Base-by-base conservation (phyloP, 2,329 filamentous ascomycete genomes). In the Colletotrichum tamarilloi region DNA sequence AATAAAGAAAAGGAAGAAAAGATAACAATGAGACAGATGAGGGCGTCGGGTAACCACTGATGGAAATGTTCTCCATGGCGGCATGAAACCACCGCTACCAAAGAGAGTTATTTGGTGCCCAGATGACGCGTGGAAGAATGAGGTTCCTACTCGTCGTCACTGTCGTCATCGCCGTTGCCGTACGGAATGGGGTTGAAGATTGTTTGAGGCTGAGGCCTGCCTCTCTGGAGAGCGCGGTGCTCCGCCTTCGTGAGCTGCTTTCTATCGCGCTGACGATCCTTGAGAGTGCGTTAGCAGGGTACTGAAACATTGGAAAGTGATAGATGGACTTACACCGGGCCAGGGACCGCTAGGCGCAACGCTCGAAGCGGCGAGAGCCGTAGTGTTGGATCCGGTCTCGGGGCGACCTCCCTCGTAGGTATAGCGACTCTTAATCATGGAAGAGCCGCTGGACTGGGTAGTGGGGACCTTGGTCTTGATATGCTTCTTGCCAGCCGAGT, bases 391-490 rank as follows among this genome's bases (percentile, higher is more conserved):
- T 19, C 12, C 59, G 9, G 6, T 12, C n/a, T 62, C 16, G 11
- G 9, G 59, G 26, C 59, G 26, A 28, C 38, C 30, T 19, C 49
- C 28, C 8, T 14, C 11, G 32, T 35, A 35, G 32, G 32, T 35
- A 35, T 35, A 3, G 32, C 32, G 32, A 35, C 32, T 35, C 32
- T 12, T 12, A 35, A 35, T 35, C 1, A 35, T 56, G 2, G 62
- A 73, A 1, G 71, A 65, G 12, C 16, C 22, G 9, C 26, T 26
- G 11, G 62, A 72, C 46, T 62, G 67, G 5, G 74, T 58, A 0
- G 81, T 80, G 2, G 75, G 73, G 0, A 75, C 67, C 67, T 82
- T 82, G 52, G 72, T 30, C 1, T 28, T 67, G 3, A 62, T 59
- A 32, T 81, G 72, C 5, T 67, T 76, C 0, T 68, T 72, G 0